phyloP scores from a whole-genome alignment of 352 stramenopile species.

The Stramenopiles sp. region DNA sequence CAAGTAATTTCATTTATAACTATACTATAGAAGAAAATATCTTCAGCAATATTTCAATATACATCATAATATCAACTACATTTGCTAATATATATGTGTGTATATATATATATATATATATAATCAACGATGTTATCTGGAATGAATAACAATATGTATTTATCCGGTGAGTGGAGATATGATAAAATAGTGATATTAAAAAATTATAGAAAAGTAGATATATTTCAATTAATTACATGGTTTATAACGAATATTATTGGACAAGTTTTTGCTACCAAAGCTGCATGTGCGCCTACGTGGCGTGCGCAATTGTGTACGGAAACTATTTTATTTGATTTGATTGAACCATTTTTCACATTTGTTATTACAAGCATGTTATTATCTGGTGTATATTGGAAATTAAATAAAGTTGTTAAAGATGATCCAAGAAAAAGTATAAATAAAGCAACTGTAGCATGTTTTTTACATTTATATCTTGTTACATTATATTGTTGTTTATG shows the following conservation, averaged over 20 bases:
- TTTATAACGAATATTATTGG: background rate
- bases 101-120: too few relatives aligned
- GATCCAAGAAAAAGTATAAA: background rate
- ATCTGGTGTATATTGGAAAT: constrained; percentile 1
- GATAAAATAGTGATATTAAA: background rate
- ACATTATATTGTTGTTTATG: background rate
- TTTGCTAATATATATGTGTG: too few relatives aligned
- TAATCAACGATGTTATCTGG: background rate
- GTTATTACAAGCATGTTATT: background rate
- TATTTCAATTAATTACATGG: background rate
- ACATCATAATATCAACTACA: too few relatives aligned
- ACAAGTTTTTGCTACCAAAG: background rate
- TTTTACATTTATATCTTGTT: constrained; percentile 1
- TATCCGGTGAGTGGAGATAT: background rate
- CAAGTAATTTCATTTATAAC: too few relatives aligned
- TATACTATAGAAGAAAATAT: too few relatives aligned
- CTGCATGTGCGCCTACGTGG: constrained; percentile 1
- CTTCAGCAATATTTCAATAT: too few relatives aligned
- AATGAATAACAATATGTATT: background rate
- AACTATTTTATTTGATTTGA: background rate
- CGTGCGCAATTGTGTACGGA: background rate
- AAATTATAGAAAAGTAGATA: background rate
- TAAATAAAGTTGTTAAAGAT: background rate
- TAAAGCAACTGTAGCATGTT: background rate
- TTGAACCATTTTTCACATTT: constrained; percentile 4